Evolutionary conservation across 78 protist species (phyloP).

Genomic region (Planoprotostelium fungivorum): DNA sequence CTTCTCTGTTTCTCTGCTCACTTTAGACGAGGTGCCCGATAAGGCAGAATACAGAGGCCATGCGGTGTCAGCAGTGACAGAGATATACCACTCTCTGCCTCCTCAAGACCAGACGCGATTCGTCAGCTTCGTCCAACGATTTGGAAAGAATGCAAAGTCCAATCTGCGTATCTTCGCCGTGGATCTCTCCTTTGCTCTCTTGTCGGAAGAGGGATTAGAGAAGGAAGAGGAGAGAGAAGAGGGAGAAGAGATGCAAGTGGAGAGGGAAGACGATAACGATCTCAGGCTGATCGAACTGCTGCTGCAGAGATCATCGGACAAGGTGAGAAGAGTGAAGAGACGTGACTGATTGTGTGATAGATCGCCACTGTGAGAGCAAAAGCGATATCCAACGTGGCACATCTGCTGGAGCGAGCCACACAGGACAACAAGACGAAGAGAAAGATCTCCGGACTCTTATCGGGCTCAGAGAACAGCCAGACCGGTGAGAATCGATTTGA

Average conservation of each 20-base stretch:
- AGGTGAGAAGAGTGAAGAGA: neutral
- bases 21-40: conserved; percentile 17
- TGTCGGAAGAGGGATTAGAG: conserved; percentile 6
- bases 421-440: neutral
- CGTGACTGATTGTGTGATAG: neutral
- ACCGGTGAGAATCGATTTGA: neutral
- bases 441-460: conserved; percentile 3
- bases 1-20: neutral
- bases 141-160: no score
- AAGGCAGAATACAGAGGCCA: conserved; percentile 26
- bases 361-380: conserved; percentile 39
- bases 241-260: neutral
- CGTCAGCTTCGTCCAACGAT: no score
- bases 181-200: conserved; percentile 29
- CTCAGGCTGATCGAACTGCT: conserved; percentile 25
- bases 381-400: conserved; percentile 30
- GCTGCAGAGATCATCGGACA: conserved; percentile 49
- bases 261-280: neutral
- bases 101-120: no score
- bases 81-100: no score
- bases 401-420: neutral
- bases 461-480: neutral
- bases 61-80: conserved; percentile 7
- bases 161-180: conserved; percentile 29
- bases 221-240: no score